phyloP scores from a whole-genome alignment of 2,329 filamentous ascomycete genomes.

The Xenoacremonium recifei region DNA sequence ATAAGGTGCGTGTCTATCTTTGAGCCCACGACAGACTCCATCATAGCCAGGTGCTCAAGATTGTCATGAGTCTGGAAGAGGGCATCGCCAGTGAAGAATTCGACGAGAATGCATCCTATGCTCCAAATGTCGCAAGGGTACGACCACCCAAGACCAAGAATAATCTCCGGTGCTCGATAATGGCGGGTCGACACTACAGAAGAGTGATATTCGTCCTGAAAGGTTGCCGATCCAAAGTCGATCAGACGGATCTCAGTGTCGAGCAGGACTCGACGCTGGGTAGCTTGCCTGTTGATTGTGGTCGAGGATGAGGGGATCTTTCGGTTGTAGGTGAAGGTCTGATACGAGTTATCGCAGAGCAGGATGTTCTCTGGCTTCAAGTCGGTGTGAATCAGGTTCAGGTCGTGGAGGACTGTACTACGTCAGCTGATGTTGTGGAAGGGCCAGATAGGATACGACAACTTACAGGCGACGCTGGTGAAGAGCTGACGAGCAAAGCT shows the following conservation, averaged over 20 bases:
- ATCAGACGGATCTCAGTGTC: constrained; percentile 70
- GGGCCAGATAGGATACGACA: not conserved
- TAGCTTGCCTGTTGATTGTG: constrained; percentile 58
- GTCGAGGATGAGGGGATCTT: constrained; percentile 67
- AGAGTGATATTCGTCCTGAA: constrained; percentile 71
- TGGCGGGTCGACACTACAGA: constrained; percentile 70
- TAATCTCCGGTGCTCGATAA: constrained; percentile 69
- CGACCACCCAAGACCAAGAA: constrained; percentile 68
- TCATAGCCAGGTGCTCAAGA: constrained; percentile 72
- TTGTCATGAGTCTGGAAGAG: constrained; percentile 73
- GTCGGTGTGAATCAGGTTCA: constrained; percentile 94
- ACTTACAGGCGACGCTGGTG: constrained; percentile 96
- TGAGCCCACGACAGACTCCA: constrained; percentile 64
- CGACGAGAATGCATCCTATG: constrained; percentile 70
- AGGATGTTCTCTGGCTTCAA: constrained; percentile 71
- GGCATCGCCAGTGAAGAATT: constrained; percentile 70
- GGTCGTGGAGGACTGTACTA: constrained; percentile 78
- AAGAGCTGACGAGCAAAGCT: constrained; percentile 93
- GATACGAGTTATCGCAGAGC: constrained; percentile 62
- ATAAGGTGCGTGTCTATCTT: constrained; percentile 60
- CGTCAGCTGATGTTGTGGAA: constrained; percentile 12
- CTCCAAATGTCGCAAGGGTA: constrained; percentile 74
- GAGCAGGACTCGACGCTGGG: constrained; percentile 62
- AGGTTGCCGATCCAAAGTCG: constrained; percentile 70
- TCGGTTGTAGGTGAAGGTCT: constrained; percentile 70